Percentiles rank a stretch among this genome's conserved stretches.
Evolutionary conservation across 2,329 filamentous ascomycete genomes (phyloP).

Genomic region (Scolecobasidium constrictum): DNA sequence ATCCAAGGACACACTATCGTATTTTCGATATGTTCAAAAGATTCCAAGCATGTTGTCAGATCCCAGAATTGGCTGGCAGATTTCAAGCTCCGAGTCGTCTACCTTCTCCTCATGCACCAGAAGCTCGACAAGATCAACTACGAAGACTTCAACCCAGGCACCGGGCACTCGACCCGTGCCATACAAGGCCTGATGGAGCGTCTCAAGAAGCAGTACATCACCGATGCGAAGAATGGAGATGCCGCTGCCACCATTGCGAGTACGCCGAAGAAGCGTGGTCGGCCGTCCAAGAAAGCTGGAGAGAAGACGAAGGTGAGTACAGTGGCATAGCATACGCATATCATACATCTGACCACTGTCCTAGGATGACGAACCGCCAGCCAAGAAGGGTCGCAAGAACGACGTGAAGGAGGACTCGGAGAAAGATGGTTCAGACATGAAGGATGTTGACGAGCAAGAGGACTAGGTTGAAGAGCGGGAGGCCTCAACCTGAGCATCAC

Average conservation of each 20-base stretch:
- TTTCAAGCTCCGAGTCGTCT: neutral
- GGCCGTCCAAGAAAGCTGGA: neutral
- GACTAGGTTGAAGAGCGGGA: neutral
- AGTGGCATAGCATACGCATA: neutral
- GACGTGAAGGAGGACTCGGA: neutral
- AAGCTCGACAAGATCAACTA: constrained; percentile 4
- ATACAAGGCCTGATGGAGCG: neutral
- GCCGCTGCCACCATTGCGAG: neutral
- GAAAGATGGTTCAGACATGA: neutral
- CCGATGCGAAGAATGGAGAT: neutral
- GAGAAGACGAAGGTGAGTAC: neutral
- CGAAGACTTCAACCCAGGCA: neutral
- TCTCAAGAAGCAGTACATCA: constrained; percentile 7
- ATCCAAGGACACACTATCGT: too few species aligned
- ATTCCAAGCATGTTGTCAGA: too few species aligned
- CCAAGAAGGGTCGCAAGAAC: constrained; percentile 4
- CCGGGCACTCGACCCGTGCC: neutral
- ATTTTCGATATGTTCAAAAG: too few species aligned
- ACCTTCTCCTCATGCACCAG: constrained; percentile 2
- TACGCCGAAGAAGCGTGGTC: too few species aligned
- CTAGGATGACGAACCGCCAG: neutral
- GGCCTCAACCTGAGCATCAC: too few species aligned
- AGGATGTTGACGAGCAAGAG: neutral
- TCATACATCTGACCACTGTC: too few species aligned
- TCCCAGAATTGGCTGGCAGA: too few species aligned